Evolutionary conservation across 768 basidiomycete species (phyloP).

Genomic region (Collybia mongolica): DNA sequence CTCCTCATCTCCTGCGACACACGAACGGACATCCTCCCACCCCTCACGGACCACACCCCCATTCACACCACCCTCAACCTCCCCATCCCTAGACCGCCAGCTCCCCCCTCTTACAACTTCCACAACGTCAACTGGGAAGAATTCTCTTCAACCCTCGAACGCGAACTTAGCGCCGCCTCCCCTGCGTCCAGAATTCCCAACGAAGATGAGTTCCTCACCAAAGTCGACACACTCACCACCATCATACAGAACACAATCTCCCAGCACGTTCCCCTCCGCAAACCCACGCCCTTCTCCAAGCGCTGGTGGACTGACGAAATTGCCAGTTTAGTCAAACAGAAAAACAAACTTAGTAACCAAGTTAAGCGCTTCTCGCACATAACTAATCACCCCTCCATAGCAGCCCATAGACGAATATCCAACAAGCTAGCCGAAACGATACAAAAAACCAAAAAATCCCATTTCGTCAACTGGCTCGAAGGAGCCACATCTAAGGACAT

Average conservation of each 20-base stretch:
- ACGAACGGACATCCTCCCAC: background rate
- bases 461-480: no score
- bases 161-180: background rate
- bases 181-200: background rate
- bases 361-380: no score
- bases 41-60: background rate
- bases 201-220: conserved; percentile 1
- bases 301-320: conserved; percentile 21
- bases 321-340: background rate
- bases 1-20: background rate
- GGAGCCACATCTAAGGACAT: background rate
- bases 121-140: no score
- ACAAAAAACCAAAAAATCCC: no score
- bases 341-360: no score
- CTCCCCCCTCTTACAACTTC: no score
- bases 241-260: conserved; percentile 10
- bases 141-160: conserved; percentile 1
- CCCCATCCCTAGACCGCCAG: no score
- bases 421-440: no score
- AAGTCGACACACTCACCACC: background rate
- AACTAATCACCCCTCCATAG: no score
- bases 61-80: no score
- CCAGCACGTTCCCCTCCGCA: conserved; percentile 1
- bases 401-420: no score
- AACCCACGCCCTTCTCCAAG: conserved; percentile 14